These are phyloP conservation scores for Exsudoporus frostii DNA, from an alignment of 768 basidiomycete species.

Conservation along the genomic window DNA sequence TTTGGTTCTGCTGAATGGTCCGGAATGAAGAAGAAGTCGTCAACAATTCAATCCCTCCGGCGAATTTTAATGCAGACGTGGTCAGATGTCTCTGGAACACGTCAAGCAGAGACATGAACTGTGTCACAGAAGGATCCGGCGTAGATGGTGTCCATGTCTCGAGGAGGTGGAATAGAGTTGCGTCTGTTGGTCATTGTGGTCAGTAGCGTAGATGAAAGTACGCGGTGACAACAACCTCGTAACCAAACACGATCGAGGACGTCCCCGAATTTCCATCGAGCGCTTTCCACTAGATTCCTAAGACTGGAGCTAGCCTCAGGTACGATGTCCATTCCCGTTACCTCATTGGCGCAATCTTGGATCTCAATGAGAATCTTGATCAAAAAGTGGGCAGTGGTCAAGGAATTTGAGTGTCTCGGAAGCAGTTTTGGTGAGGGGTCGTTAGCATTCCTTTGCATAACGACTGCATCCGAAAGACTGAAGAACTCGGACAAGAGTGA, in stretches of 20 bases:
- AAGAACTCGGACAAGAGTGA: conserved; percentile 85
- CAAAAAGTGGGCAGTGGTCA: conserved; percentile 81
- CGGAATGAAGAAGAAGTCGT: conserved; percentile 46
- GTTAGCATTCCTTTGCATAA: conserved; percentile 47
- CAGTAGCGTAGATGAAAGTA: background rate
- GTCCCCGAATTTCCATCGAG: conserved; percentile 87
- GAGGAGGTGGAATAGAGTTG: conserved; percentile 74
- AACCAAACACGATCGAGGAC: conserved; percentile 77
- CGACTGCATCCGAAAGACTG: conserved; percentile 71
- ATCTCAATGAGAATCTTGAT: conserved; percentile 80
- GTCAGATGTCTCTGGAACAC: conserved; percentile 77
- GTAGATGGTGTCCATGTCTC: conserved; percentile 81
- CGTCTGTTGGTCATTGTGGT: conserved; percentile 51
- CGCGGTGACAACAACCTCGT: conserved; percentile 57
- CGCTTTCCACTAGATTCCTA: conserved; percentile 73
- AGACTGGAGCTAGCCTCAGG: conserved; percentile 67
- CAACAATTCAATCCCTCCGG: conserved; percentile 66
- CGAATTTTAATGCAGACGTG: conserved; percentile 74
- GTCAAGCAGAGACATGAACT: conserved; percentile 75
- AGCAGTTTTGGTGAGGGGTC: conserved; percentile 49
- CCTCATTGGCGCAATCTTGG: conserved; percentile 80
- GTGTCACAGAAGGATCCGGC: conserved; percentile 61
- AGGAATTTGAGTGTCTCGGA: conserved; percentile 73
- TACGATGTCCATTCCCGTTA: conserved; percentile 76
- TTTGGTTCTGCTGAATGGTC: conserved; percentile 54